Percentiles rank a stretch among this genome's conserved stretches.
phyloP scores from a whole-genome alignment of 2,329 filamentous ascomycete genomes.

The Cordyceps sp. region DNA sequence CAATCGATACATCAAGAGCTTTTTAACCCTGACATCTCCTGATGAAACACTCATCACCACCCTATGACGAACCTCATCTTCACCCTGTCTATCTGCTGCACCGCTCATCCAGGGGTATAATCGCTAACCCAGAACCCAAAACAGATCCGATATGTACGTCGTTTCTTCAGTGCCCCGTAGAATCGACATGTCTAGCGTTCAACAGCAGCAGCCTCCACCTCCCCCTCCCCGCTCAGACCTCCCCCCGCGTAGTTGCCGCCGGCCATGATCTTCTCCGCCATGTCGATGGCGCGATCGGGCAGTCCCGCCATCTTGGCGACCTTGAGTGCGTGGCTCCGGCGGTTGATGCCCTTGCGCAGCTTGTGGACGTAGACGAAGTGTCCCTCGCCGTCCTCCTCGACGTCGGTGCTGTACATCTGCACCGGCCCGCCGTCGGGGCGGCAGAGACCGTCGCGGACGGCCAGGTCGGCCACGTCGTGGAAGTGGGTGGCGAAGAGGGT shows the following conservation, averaged over 20 bases:
- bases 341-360: slow-evolving; percentile 67
- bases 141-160: too few relatives aligned
- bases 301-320: slow-evolving; percentile 80
- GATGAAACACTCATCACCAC: slow-evolving; percentile 41
- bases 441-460: slow-evolving; percentile 30
- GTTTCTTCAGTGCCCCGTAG: too few relatives aligned
- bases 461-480: slow-evolving; percentile 68
- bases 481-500: slow-evolving; percentile 93
- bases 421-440: slow-evolving; percentile 24
- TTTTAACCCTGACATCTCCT: slow-evolving; percentile 50
- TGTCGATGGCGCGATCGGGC: slow-evolving; percentile 51
- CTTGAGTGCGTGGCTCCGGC: slow-evolving; percentile 79
- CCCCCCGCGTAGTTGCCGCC: neutral
- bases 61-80: slow-evolving; percentile 32
- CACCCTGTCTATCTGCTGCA: slow-evolving; percentile 4
- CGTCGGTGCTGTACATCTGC: slow-evolving; percentile 75
- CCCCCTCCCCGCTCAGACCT: neutral
- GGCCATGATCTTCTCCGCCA: slow-evolving; percentile 44
- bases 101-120: slow-evolving; percentile 19
- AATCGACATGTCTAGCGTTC: too few relatives aligned
- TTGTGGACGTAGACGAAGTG: slow-evolving; percentile 80
- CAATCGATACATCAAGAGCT: slow-evolving; percentile 36
- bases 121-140: slow-evolving; percentile 19
- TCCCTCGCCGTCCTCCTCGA: slow-evolving; percentile 52
- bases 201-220: too few relatives aligned